These are phyloP conservation scores for Penicillium steckii DNA, from an alignment of 495 filamentous ascomycete species.

Conservation along the genomic window DNA sequence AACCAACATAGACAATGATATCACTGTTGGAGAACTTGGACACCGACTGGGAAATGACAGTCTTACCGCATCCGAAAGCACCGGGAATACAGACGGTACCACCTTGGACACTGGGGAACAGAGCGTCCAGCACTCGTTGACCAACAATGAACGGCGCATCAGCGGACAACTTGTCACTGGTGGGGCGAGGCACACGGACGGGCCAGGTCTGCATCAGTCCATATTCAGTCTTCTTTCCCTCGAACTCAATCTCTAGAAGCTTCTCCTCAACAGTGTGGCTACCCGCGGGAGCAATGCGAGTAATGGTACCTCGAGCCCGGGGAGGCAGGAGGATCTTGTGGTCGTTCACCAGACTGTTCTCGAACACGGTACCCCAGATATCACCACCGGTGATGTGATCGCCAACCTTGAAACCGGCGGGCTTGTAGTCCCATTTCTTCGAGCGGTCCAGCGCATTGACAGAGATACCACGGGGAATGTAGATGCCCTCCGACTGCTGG, in stretches of 20 bases:
- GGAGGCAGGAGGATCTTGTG: conserved; percentile 97
- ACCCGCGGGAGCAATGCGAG: conserved; percentile 80
- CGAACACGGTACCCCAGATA: conserved; percentile 88
- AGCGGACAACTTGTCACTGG: conserved; percentile 84
- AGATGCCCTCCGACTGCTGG: conserved; percentile 76
- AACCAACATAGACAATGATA: conserved; percentile 97
- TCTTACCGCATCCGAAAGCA: conserved; percentile 99
- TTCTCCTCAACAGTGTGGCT: conserved; percentile 93
- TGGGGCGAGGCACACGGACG: conserved; percentile 92
- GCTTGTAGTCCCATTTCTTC: conserved; percentile 94
- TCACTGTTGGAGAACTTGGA: conserved; percentile 99
- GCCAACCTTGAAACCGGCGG: conserved; percentile 80
- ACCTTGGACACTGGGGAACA: conserved; percentile 97
- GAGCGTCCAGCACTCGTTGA: conserved; percentile 91
- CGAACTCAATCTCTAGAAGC: conserved; percentile 93
- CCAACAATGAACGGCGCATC: conserved; percentile 91
- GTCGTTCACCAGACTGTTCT: conserved; percentile 92
- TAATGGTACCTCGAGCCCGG: conserved; percentile 87
- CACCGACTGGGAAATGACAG: conserved; percentile 95
- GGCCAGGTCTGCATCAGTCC: conserved; percentile 99
- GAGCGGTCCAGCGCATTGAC: conserved; percentile 83
- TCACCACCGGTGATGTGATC: conserved; percentile 97
- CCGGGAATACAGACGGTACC: conserved; percentile 98
- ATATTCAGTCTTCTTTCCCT: conserved; percentile 88
- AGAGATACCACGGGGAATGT: conserved; percentile 94